phyloP scores from a whole-genome alignment of 2,329 filamentous ascomycete genomes.

The Periconia sp. region DNA sequence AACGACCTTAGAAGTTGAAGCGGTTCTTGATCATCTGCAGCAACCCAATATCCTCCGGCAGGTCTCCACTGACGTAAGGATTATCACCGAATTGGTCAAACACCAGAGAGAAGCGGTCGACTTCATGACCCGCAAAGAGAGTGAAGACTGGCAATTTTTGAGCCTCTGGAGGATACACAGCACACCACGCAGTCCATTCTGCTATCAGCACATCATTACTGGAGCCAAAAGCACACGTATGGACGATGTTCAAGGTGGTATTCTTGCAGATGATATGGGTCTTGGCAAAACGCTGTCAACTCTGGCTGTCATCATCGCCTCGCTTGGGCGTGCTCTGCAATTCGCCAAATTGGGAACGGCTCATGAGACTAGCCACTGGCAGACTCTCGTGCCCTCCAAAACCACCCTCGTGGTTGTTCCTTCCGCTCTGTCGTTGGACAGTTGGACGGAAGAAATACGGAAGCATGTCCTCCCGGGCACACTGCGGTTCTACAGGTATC shows the following conservation, averaged over 20 bases:
- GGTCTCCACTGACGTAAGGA: constrained; percentile 2
- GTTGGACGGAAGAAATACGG: constrained; percentile 8
- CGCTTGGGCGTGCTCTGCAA: constrained; percentile 5
- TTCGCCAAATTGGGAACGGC: constrained; percentile 1
- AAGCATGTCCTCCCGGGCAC: constrained; percentile 3
- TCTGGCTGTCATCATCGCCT: constrained; percentile 49
- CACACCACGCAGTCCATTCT: constrained; percentile 1
- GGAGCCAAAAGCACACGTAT: constrained; percentile 46
- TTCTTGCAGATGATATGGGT: constrained; percentile 65
- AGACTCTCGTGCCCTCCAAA: constrained; percentile 23
- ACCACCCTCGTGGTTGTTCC: constrained; percentile 56
- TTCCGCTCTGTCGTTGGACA: constrained; percentile 28
- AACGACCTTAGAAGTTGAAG: constrained; percentile 6
- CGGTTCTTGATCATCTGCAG: constrained; percentile 4
- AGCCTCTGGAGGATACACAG: constrained; percentile 7
- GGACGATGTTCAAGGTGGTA: constrained; percentile 42
- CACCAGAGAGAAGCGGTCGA: constrained; percentile 20
- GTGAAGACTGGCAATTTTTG: constrained; percentile 4
- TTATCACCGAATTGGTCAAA: constrained; percentile 3
- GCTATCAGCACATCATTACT: constrained; percentile 71
- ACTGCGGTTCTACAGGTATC: constrained; percentile 4
- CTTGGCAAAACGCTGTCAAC: constrained; percentile 62
- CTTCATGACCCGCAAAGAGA: constrained; percentile 18
- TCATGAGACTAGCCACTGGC: background rate
- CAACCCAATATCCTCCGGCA: constrained; percentile 3